Conservation (phyloP, 257 asterid species). For the Oldenlandia corymbosa region DNA sequence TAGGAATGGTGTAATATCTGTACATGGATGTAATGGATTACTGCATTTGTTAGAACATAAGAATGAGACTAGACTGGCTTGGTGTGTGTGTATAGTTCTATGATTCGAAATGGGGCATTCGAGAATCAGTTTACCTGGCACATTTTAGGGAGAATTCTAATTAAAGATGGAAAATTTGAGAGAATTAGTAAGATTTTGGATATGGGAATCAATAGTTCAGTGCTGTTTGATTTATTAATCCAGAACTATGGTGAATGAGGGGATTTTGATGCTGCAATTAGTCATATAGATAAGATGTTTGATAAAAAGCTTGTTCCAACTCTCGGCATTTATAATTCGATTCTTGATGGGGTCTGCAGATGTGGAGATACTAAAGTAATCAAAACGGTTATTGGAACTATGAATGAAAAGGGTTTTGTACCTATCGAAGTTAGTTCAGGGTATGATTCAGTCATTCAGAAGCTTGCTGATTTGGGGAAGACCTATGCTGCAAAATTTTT, state of each 20-base stretch:
- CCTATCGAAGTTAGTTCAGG: slow-evolving; percentile 14
- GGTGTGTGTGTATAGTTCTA: slow-evolving; percentile 63
- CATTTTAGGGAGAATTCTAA: slow-evolving; percentile 37
- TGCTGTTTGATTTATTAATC: slow-evolving; percentile 46
- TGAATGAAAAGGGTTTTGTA: slow-evolving; percentile 44
- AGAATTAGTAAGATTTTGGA: slow-evolving; percentile 40
- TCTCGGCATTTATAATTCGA: slow-evolving; percentile 45
- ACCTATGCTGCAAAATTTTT: slow-evolving; percentile 56
- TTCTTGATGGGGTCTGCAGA: slow-evolving; percentile 76
- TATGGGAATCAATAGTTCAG: slow-evolving; percentile 34
- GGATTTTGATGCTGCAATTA: slow-evolving; percentile 53
- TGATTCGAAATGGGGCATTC: slow-evolving; percentile 42
- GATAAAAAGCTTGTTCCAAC: slow-evolving; percentile 36
- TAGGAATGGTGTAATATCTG: slow-evolving; percentile 29
- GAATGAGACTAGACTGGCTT: slow-evolving; percentile 46
- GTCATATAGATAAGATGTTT: slow-evolving; percentile 34
- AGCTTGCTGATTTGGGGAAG: slow-evolving; percentile 43
- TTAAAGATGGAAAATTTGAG: slow-evolving; percentile 52
- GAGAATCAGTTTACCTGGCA: slow-evolving; percentile 54
- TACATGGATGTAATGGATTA: slow-evolving; percentile 39
- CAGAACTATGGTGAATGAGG: slow-evolving; percentile 54
- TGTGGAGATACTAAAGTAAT: slow-evolving; percentile 34
- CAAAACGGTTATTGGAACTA: slow-evolving; percentile 28
- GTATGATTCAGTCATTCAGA: slow-evolving; percentile 44
- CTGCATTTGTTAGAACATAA: slow-evolving; percentile 41